A percentile compares a stretch with the other conserved stretches of the same genome.
These are phyloP conservation scores for Malus sieversii DNA, from an alignment of 306 rosid genomes.

Conservation along the genomic window DNA sequence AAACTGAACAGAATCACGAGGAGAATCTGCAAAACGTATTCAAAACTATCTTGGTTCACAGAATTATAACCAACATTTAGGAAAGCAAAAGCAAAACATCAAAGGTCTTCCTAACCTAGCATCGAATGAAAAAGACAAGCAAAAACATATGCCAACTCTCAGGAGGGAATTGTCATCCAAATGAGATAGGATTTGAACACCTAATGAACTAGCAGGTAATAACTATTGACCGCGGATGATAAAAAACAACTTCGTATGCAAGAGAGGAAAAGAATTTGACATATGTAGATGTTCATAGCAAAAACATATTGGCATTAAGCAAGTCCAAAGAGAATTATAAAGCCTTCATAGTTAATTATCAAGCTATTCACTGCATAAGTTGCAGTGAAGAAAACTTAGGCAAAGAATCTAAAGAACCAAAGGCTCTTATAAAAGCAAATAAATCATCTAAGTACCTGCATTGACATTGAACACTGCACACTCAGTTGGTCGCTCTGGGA, in stretches of 20 bases:
- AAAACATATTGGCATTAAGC: background rate
- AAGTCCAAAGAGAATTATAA: background rate
- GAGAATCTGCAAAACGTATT: constrained; percentile 71
- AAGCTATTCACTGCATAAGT: background rate
- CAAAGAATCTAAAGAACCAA: background rate
- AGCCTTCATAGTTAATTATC: background rate
- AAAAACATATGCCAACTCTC: background rate
- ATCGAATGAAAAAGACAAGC: background rate
- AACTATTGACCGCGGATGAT: background rate
- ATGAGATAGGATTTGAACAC: background rate
- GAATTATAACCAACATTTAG: background rate
- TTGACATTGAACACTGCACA: constrained; percentile 74
- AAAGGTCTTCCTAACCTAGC: background rate
- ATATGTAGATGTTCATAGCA: background rate
- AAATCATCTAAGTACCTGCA: constrained; percentile 58
- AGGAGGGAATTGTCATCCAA: background rate
- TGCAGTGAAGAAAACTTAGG: background rate
- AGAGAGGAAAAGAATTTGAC: background rate
- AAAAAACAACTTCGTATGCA: background rate
- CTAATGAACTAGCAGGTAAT: background rate
- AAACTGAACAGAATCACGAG: constrained; percentile 99
- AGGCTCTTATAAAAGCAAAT: constrained; percentile 10
- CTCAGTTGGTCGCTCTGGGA: constrained; percentile 97
- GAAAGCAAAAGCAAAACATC: background rate
- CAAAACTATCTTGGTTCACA: constrained; percentile 21